Conservation (phyloP, 495 filamentous ascomycete species). For the Hypoxylon lenormandii region DNA sequence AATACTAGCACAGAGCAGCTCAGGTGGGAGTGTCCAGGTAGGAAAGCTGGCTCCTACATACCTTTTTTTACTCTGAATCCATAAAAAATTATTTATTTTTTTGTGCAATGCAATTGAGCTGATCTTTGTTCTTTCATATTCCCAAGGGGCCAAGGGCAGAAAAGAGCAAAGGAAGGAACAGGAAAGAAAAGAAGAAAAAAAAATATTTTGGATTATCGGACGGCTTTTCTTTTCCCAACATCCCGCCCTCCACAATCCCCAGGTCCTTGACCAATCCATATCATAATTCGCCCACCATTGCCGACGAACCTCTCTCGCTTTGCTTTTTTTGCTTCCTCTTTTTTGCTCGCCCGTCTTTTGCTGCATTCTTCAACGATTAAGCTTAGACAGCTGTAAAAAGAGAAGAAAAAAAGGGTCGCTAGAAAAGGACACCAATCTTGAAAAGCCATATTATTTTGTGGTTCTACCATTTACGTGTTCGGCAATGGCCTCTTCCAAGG, state of each 20-base stretch:
- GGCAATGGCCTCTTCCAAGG: constrained; percentile 68
- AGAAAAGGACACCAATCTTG: neutral
- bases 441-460: constrained; percentile 47
- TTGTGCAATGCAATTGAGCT: constrained; percentile 42
- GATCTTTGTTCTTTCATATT: constrained; percentile 42
- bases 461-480: constrained; percentile 49
- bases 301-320: constrained; percentile 45
- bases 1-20: too few species aligned
- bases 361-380: constrained; percentile 39
- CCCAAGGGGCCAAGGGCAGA: constrained; percentile 35
- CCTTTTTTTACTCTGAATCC: constrained; percentile 25
- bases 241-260: constrained; percentile 35
- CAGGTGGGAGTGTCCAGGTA: too few species aligned
- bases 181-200: constrained; percentile 25
- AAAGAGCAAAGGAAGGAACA: too few species aligned
- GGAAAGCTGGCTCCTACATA: neutral
- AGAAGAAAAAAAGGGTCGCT: constrained; percentile 21
- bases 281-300: constrained; percentile 46
- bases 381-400: constrained; percentile 38
- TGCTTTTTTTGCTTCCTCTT: constrained; percentile 48
- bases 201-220: constrained; percentile 33
- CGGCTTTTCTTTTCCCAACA: constrained; percentile 43
- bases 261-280: constrained; percentile 37
- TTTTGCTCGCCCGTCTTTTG: constrained; percentile 44
- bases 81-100: constrained; percentile 45